phyloP scores from a whole-genome alignment of 371 early-diverging fungal species.

The Syncephalastrum monosporum region DNA sequence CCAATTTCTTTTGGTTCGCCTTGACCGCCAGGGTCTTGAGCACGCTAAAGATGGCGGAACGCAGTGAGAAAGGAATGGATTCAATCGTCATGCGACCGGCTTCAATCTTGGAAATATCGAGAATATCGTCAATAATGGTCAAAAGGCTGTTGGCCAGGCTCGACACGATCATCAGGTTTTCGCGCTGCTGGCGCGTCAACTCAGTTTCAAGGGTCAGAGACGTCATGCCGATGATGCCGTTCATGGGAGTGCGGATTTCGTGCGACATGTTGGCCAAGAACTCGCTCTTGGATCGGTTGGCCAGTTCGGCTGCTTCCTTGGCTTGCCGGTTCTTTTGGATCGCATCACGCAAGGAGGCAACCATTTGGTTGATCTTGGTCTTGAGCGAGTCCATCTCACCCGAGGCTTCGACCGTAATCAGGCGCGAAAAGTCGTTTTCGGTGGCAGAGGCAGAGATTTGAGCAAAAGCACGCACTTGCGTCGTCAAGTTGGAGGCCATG shows the following conservation, averaged over 20 bases:
- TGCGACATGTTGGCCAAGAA: slow-evolving; percentile 72
- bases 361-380: slow-evolving; percentile 71
- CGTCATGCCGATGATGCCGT: slow-evolving; percentile 67
- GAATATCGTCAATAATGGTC: slow-evolving; percentile 71
- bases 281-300: slow-evolving; percentile 67
- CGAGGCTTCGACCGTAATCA: slow-evolving; percentile 64
- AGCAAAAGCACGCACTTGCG: slow-evolving; percentile 57
- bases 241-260: slow-evolving; percentile 59
- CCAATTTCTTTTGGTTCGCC: slow-evolving; percentile 59
- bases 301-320: slow-evolving; percentile 37
- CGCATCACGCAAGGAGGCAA: slow-evolving; percentile 58
- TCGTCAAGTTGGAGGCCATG: slow-evolving; percentile 48
- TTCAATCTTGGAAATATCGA: slow-evolving; percentile 79
- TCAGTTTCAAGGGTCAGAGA: slow-evolving; percentile 56
- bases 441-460: slow-evolving; percentile 57
- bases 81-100: slow-evolving; percentile 70
- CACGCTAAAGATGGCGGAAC: slow-evolving; percentile 55
- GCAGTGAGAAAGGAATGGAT: slow-evolving; percentile 56
- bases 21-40: slow-evolving; percentile 61
- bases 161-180: slow-evolving; percentile 66
- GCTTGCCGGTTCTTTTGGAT: slow-evolving; percentile 64
- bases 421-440: slow-evolving; percentile 56
- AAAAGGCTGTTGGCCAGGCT: slow-evolving; percentile 61
- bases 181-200: slow-evolving; percentile 67
- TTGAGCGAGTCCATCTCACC: slow-evolving; percentile 72